phyloP scores from a whole-genome alignment of 306 rosid genomes.

The Vigna reflexopilosa region DNA sequence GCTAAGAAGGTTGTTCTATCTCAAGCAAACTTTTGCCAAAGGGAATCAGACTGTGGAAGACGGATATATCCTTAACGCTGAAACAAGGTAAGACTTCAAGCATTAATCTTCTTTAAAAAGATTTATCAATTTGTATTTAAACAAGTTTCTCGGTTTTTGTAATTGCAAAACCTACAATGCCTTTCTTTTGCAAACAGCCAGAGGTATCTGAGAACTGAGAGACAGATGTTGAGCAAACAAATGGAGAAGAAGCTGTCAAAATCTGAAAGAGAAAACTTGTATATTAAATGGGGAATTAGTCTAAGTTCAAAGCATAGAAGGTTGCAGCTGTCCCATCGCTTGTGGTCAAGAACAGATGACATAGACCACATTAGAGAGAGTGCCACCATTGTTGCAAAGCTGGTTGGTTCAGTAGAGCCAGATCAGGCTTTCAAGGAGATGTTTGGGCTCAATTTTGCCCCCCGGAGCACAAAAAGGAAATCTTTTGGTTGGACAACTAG shows the following conservation, averaged over 20 bases:
- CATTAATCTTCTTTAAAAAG: not conserved
- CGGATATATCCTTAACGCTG: constrained; percentile 58
- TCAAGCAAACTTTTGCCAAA: constrained; percentile 56
- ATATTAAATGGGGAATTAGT: constrained; percentile 72
- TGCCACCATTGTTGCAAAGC: constrained; percentile 74
- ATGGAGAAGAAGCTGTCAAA: constrained; percentile 66
- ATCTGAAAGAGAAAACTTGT: constrained; percentile 71
- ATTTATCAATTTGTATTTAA: not conserved
- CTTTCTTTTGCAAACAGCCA: constrained; percentile 51
- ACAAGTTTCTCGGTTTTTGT: constrained; percentile 6
- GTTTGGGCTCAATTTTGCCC: constrained; percentile 92
- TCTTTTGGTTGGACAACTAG: constrained; percentile 58
- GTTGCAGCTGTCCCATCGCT: constrained; percentile 68
- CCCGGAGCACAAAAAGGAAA: constrained; percentile 48
- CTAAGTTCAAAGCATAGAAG: constrained; percentile 69
- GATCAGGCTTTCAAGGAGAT: constrained; percentile 93
- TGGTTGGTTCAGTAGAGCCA: constrained; percentile 76
- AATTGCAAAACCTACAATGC: constrained; percentile 13
- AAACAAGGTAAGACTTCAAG: constrained; percentile 60
- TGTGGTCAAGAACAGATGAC: constrained; percentile 66
- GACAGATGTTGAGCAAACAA: constrained; percentile 82
- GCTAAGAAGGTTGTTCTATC: constrained; percentile 77
- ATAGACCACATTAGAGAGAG: constrained; percentile 67
- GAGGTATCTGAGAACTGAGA: constrained; percentile 64
- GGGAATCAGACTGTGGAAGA: constrained; percentile 66